Evolutionary conservation across 805 yeast species (phyloP).

Genomic region (Monosporozyma servazzii): DNA sequence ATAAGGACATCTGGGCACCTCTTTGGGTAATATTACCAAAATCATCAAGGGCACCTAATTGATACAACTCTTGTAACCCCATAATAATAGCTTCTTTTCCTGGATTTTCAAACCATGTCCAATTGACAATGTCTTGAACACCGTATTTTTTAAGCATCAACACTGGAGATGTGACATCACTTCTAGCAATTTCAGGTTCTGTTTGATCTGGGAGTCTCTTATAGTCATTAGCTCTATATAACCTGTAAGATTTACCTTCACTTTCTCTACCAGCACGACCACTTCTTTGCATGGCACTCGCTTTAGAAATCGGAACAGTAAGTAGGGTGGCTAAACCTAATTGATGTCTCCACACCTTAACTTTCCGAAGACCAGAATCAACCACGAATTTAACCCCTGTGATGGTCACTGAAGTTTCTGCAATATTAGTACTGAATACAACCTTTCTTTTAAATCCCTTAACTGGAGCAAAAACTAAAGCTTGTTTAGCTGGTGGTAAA

Average conservation of each 20-base stretch:
- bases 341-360: constrained; percentile 90
- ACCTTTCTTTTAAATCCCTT: constrained; percentile 69
- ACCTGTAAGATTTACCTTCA: constrained; percentile 79
- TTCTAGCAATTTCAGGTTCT: constrained; percentile 85
- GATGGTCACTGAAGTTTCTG: constrained; percentile 95
- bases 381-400: constrained; percentile 89
- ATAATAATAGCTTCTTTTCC: constrained; percentile 65
- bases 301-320: constrained; percentile 87
- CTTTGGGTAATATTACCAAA: constrained; percentile 64
- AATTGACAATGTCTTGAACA: constrained; percentile 70
- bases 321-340: constrained; percentile 85
- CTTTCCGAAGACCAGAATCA: constrained; percentile 88
- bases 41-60: constrained; percentile 71
- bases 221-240: constrained; percentile 70
- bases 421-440: constrained; percentile 88
- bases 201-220: constrained; percentile 60
- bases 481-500: constrained; percentile 75
- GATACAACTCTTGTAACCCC: constrained; percentile 69
- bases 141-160: constrained; percentile 76
- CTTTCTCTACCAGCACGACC: constrained; percentile 99
- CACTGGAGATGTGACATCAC: constrained; percentile 78
- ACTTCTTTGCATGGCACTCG: constrained; percentile 88
- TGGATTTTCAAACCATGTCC: constrained; percentile 93
- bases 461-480: constrained; percentile 62
- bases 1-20: constrained; percentile 79